Base-by-base conservation (phyloP, 768 basidiomycete species). In the Hebeloma cylindrosporum region DNA sequence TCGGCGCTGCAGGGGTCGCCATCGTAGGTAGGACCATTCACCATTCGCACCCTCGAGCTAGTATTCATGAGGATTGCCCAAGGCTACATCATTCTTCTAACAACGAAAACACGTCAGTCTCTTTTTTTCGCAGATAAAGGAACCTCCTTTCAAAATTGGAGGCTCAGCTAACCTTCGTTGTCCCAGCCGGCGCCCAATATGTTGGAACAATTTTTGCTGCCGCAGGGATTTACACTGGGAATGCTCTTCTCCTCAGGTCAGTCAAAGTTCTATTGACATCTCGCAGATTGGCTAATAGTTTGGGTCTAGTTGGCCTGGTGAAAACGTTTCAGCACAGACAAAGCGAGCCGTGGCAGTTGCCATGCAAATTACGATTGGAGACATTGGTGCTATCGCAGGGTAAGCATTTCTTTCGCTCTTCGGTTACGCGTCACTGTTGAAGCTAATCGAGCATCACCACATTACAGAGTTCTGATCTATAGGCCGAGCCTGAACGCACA, bases 301-400 rank as follows among this genome's bases (percentile, higher is more conserved):
- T 34, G 14, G 7, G 3, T 25, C 29, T 49, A 72, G 74, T 42
- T 83, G 82, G 78, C 79, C 80, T 1, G 70, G 75, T 13, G 82
- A 84, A 60, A 83, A 83, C 50, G 79, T 85, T n/a, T 80, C 80
- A 9, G 78, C 75, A 8, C 82, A 83, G 52, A 83, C 81, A 3
- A 83, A 83, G 57, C 73, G 82, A 9, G 80, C 82, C 0, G 70
- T 80, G 2, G 78, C 77, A 1, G 71, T 80, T 3, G 82, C 78
- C 1, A 73, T 79, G 71, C 83, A 83, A 55, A 82, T 85, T 36
- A 77, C 76, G 7, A 73, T 83, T 8, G 80, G 80, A 9, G 78
- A 83, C 49, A 64, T 79, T 26, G 82, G 79, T 2, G 79, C 81
- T 13, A 75, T 82, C 30, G 71, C 73, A 34, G 81, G 71, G 64